Percentiles rank a stretch among this genome's conserved stretches.
phyloP scores from a whole-genome alignment of 805 yeast genomes.

The Saturnispora silvae region DNA sequence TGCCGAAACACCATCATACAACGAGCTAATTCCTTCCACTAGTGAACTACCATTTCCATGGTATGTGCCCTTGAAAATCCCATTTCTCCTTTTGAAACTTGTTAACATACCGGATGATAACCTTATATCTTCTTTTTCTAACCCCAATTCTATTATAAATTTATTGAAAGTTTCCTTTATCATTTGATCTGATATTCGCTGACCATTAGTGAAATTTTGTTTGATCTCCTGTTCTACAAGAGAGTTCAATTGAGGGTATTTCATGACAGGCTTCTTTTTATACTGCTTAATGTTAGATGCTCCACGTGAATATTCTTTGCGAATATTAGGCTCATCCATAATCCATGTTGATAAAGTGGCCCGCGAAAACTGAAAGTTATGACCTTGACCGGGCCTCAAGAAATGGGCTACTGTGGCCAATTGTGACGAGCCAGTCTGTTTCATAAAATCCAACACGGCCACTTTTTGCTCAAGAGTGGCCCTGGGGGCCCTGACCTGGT shows the following conservation, averaged over 20 bases:
- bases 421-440: no score
- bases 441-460: conserved; percentile 24
- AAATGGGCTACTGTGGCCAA: conserved; percentile 23
- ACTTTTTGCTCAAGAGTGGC: conserved; percentile 21
- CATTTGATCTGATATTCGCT: conserved; percentile 20
- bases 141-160: conserved; percentile 16
- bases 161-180: conserved; percentile 16
- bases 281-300: conserved; percentile 23
- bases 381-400: conserved; percentile 16
- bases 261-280: conserved; percentile 24
- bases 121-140: conserved; percentile 18
- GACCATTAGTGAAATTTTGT: conserved; percentile 11
- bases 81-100: conserved; percentile 25
- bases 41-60: neutral
- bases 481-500: no score
- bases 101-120: conserved; percentile 27
- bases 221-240: conserved; percentile 24
- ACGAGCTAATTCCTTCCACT: no score
- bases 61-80: conserved; percentile 14
- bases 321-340: conserved; percentile 17
- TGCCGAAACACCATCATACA: no score
- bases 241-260: conserved; percentile 25
- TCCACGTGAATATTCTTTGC: conserved; percentile 16
- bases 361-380: conserved; percentile 25
- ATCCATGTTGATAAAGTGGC: conserved; percentile 29